Percentiles rank a stretch among this genome's conserved stretches.
Conservation (phyloP, 495 filamentous ascomycete species). For the Pseudomonodictys pantanalensis region DNA sequence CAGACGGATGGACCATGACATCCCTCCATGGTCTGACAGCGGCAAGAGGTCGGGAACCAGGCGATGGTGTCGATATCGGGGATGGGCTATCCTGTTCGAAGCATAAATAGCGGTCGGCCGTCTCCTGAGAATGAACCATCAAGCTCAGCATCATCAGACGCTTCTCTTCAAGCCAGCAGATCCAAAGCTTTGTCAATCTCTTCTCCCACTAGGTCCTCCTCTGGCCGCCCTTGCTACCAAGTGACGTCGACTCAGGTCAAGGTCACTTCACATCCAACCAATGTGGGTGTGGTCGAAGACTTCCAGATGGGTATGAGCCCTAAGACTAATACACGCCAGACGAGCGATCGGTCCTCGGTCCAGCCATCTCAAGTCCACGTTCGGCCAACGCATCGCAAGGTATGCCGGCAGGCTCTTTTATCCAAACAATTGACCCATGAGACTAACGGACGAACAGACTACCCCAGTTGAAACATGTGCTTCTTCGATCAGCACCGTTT, state of each 20-base stretch:
- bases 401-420: slow-evolving; percentile 26
- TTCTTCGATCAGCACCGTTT: slow-evolving; percentile 63
- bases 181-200: slow-evolving; percentile 19
- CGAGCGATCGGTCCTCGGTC: slow-evolving; percentile 10
- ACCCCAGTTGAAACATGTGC: slow-evolving; percentile 53
- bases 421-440: slow-evolving; percentile 28
- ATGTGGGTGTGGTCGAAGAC: slow-evolving; percentile 17
- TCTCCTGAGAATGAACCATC: slow-evolving; percentile 19
- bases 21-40: slow-evolving; percentile 28
- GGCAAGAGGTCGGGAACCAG: slow-evolving; percentile 18
- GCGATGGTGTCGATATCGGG: slow-evolving; percentile 5
- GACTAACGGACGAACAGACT: slow-evolving; percentile 21
- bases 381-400: slow-evolving; percentile 21
- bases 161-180: slow-evolving; percentile 22
- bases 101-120: slow-evolving; percentile 36
- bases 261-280: slow-evolving; percentile 28
- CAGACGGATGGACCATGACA: slow-evolving; percentile 29
- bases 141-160: slow-evolving; percentile 22
- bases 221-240: slow-evolving; percentile 25
- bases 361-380: slow-evolving; percentile 13
- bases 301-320: slow-evolving; percentile 21
- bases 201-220: slow-evolving; percentile 26
- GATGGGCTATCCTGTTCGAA: slow-evolving; percentile 8
- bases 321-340: slow-evolving; percentile 27
- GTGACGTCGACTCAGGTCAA: neutral